phyloP scores from a whole-genome alignment of 768 basidiomycete genomes.

The Macrolepiota albuminosa region DNA sequence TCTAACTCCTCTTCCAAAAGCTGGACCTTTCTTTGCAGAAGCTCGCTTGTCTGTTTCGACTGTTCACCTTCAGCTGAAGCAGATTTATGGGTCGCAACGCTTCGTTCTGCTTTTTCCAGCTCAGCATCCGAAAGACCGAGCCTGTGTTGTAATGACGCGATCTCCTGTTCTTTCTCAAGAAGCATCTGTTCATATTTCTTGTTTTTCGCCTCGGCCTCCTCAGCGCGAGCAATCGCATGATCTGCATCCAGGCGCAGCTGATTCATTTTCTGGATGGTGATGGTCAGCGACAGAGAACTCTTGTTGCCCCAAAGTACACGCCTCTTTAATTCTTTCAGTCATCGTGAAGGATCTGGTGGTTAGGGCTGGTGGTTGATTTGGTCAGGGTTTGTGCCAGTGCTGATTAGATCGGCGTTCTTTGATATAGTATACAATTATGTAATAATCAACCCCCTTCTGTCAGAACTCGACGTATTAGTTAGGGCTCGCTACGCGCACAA shows the following conservation, averaged over 20 bases:
- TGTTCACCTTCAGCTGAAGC: conserved; percentile 63
- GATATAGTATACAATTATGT: conserved; percentile 12
- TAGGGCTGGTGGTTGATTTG: conserved; percentile 8
- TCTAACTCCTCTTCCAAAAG: conserved; percentile 96
- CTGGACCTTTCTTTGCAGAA: conserved; percentile 76
- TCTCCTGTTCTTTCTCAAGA: conserved; percentile 82
- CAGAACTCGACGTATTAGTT: neutral
- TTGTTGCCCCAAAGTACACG: conserved; percentile 14
- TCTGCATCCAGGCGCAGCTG: conserved; percentile 84
- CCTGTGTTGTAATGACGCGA: conserved; percentile 72
- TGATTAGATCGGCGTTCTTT: conserved; percentile 27
- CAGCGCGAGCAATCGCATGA: conserved; percentile 72
- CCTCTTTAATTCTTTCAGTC: conserved; percentile 53
- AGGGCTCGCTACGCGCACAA: neutral
- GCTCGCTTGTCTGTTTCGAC: conserved; percentile 69
- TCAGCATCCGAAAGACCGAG: conserved; percentile 60
- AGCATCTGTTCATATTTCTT: conserved; percentile 72
- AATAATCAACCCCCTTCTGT: conserved; percentile 1
- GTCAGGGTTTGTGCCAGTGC: conserved; percentile 23
- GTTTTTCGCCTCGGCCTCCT: conserved; percentile 78
- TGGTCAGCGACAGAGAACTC: neutral
- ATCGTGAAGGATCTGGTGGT: conserved; percentile 22
- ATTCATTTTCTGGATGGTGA: conserved; percentile 65
- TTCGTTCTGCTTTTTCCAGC: conserved; percentile 65
- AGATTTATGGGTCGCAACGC: conserved; percentile 61